These are phyloP conservation scores for Cystofilobasidium ferigula DNA, from an alignment of 768 basidiomycete genomes.

Conservation along the genomic window DNA sequence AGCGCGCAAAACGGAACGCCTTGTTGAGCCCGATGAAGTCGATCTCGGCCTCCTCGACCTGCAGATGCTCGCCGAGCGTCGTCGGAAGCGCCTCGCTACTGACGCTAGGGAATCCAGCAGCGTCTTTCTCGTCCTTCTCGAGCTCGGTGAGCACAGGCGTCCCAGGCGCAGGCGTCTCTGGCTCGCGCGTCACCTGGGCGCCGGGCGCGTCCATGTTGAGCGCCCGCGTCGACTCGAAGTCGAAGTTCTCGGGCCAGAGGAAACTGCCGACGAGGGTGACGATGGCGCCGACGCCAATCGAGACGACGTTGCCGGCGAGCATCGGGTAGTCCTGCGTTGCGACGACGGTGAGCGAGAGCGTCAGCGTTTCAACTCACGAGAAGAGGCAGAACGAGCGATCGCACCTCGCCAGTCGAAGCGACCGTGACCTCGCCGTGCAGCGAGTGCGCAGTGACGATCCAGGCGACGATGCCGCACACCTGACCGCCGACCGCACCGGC, in stretches of 20 bases:
- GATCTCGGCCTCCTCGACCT: conserved; percentile 20
- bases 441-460: conserved; percentile 68
- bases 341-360: neutral
- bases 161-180: neutral
- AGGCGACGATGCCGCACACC: conserved; percentile 58
- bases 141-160: conserved; percentile 28
- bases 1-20: conserved; percentile 71
- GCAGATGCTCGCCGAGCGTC: conserved; percentile 8
- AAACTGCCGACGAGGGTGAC: conserved; percentile 56
- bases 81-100: conserved; percentile 6
- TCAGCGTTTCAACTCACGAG: neutral
- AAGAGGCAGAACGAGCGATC: conserved; percentile 26
- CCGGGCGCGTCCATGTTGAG: conserved; percentile 48
- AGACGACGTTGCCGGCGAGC: conserved; percentile 80
- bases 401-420: conserved; percentile 38
- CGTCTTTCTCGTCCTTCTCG: conserved; percentile 30
- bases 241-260: conserved; percentile 68
- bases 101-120: conserved; percentile 14
- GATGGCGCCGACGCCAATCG: conserved; percentile 70
- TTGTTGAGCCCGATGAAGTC: conserved; percentile 31
- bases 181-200: conserved; percentile 14
- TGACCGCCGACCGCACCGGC: conserved; percentile 63
- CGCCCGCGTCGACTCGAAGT: conserved; percentile 65
- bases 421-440: conserved; percentile 63
- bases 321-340: conserved; percentile 51